A percentile compares a stretch with the other conserved stretches of the same genome.
Evolutionary conservation across 441 rosid species (phyloP).

Genomic region (Rhodomyrtus psidioides): DNA sequence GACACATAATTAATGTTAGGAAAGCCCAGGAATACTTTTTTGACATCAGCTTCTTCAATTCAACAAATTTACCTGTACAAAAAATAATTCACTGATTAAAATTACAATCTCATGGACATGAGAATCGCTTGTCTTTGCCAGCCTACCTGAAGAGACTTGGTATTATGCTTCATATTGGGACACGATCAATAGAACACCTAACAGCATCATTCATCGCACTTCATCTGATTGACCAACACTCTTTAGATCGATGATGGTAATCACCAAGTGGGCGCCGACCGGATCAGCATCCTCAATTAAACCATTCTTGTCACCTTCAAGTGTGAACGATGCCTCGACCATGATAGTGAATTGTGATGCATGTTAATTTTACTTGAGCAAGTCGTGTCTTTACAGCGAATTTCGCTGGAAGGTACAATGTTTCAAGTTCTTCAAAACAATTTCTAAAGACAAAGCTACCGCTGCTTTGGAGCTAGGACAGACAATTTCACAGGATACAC

Average conservation of each 20-base stretch:
- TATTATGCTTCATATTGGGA: background rate
- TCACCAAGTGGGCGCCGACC: background rate
- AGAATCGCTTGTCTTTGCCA: background rate
- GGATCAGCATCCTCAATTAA: background rate
- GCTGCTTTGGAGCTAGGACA: background rate
- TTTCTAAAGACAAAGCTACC: background rate
- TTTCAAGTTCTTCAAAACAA: background rate
- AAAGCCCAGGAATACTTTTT: background rate
- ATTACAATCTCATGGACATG: background rate
- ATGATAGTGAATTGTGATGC: background rate
- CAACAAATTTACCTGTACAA: too few relatives aligned
- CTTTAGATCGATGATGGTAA: background rate
- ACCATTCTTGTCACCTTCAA: background rate
- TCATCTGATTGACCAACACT: background rate
- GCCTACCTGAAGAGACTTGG: background rate
- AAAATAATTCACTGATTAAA: background rate
- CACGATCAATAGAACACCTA: background rate
- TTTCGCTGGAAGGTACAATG: background rate
- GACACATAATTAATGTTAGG: background rate
- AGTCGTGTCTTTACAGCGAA: background rate
- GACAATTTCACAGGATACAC: background rate
- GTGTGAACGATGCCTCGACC: background rate
- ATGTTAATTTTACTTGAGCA: background rate
- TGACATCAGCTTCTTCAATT: too few relatives aligned
- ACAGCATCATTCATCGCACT: background rate